Percentiles rank a stretch among this genome's conserved stretches.
Evolutionary conservation across 2,329 filamentous ascomycete genomes (phyloP).

Genomic region (Zasmidium angulare): DNA sequence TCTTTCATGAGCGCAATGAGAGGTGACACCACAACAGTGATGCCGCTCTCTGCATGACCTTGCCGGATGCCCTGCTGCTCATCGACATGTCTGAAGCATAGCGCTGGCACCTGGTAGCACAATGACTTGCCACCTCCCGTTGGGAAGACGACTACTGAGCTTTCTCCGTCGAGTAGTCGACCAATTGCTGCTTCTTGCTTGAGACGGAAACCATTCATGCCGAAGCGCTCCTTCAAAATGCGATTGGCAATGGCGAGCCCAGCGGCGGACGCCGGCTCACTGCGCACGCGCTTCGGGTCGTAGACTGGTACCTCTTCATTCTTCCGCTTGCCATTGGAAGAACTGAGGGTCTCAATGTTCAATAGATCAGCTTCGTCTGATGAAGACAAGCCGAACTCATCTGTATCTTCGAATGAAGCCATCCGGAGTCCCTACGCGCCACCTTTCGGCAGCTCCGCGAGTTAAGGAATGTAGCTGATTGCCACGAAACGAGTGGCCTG

Average conservation of each 20-base stretch:
- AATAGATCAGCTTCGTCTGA: conserved; percentile 28
- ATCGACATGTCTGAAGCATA: conserved; percentile 45
- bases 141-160: conserved; percentile 45
- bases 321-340: conserved; percentile 17
- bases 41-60: conserved; percentile 42
- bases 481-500: neutral
- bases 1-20: conserved; percentile 62
- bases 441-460: too few relatives aligned
- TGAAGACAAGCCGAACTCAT: conserved; percentile 29
- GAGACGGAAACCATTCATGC: conserved; percentile 43
- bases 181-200: conserved; percentile 49
- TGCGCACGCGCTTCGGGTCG: conserved; percentile 12
- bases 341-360: conserved; percentile 14
- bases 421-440: neutral
- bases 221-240: conserved; percentile 44
- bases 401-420: conserved; percentile 6
- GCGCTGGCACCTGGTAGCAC: conserved; percentile 46
- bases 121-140: conserved; percentile 43
- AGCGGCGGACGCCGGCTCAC: conserved; percentile 1
- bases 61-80: conserved; percentile 29
- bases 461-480: neutral
- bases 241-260: conserved; percentile 28
- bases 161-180: conserved; percentile 44
- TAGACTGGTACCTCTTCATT: conserved; percentile 1
- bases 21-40: conserved; percentile 58